Evolutionary conservation across 768 basidiomycete species (phyloP).

Genomic region (Mycena polygramma): DNA sequence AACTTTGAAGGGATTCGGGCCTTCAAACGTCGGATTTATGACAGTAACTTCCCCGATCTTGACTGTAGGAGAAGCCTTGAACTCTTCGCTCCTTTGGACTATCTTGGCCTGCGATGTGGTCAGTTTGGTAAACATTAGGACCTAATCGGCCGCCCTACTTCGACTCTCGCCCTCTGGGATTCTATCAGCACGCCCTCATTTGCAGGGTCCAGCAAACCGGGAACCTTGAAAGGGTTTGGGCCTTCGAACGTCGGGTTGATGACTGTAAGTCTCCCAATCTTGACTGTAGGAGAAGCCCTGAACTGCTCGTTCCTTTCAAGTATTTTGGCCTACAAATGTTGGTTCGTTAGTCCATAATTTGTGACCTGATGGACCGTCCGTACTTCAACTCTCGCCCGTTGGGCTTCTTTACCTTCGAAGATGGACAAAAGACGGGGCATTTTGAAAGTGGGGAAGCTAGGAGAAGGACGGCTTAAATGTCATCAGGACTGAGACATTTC

Average conservation of each 20-base stretch:
- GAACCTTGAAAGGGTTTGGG: conserved; percentile 31
- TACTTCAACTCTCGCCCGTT: conserved; percentile 33
- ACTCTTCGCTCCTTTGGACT: conserved; percentile 27
- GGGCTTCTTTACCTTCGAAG: conserved; percentile 31
- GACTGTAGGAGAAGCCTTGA: conserved; percentile 33
- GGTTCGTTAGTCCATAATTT: too few relatives aligned
- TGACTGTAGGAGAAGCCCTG: conserved; percentile 33
- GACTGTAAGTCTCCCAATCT: conserved; percentile 28
- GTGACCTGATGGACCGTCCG: neutral
- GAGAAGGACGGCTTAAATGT: neutral
- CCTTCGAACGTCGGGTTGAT: conserved; percentile 35
- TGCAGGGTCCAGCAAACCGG: conserved; percentile 29
- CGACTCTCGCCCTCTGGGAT: conserved; percentile 27
- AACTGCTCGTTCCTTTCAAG: conserved; percentile 29
- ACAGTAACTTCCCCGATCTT: conserved; percentile 29
- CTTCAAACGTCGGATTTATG: conserved; percentile 34
- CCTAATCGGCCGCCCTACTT: conserved; percentile 11
- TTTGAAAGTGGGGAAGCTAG: neutral
- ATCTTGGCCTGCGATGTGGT: conserved; percentile 27
- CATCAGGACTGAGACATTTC: conserved; percentile 7
- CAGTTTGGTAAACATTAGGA: too few relatives aligned
- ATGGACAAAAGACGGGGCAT: conserved; percentile 32
- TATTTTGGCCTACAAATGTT: conserved; percentile 27
- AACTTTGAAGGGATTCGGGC: conserved; percentile 33
- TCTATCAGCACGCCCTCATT: conserved; percentile 29